Conservation (phyloP, 108 stramenopile genomes). For the Cyclotella atomus region DNA sequence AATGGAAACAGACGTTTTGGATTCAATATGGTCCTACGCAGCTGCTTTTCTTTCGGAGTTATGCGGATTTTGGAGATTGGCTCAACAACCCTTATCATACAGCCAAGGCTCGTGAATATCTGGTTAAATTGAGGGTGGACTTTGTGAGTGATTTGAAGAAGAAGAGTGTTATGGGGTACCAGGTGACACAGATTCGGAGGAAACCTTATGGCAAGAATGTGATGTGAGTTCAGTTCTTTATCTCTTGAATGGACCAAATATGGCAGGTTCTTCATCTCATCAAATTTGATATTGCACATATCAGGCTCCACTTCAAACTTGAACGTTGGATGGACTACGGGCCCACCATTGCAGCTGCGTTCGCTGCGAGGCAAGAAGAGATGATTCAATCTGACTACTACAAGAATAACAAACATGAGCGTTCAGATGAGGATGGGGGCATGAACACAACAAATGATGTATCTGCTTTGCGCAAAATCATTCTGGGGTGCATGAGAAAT, state of each 20-base stretch:
- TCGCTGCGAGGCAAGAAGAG: conserved; percentile 75
- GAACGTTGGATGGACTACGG: conserved; percentile 95
- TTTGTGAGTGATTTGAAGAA: conserved; percentile 90
- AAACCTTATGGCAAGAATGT: conserved; percentile 85
- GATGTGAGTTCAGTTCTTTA: conserved; percentile 55
- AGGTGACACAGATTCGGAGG: conserved; percentile 82
- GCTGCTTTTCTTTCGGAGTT: conserved; percentile 79
- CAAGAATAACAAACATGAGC: neutral
- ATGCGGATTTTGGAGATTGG: conserved; percentile 87
- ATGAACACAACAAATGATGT: conserved; percentile 70
- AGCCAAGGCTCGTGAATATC: conserved; percentile 72
- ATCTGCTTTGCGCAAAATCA: conserved; percentile 68
- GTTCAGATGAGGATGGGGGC: conserved; percentile 21
- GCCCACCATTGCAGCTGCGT: conserved; percentile 91
- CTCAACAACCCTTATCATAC: conserved; percentile 88
- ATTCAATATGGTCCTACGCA: conserved; percentile 81
- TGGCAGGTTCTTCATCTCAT: neutral
- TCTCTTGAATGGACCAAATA: neutral
- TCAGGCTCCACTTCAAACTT: conserved; percentile 83
- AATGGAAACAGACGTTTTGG: conserved; percentile 94
- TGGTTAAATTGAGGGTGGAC: conserved; percentile 88
- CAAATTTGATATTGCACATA: neutral
- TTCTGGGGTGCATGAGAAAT: conserved; percentile 86
- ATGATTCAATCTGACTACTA: conserved; percentile 32
- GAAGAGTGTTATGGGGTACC: conserved; percentile 84